Evolutionary conservation across 2,329 filamentous ascomycete genomes (phyloP).

Genomic region (Epicoccum nigrum): DNA sequence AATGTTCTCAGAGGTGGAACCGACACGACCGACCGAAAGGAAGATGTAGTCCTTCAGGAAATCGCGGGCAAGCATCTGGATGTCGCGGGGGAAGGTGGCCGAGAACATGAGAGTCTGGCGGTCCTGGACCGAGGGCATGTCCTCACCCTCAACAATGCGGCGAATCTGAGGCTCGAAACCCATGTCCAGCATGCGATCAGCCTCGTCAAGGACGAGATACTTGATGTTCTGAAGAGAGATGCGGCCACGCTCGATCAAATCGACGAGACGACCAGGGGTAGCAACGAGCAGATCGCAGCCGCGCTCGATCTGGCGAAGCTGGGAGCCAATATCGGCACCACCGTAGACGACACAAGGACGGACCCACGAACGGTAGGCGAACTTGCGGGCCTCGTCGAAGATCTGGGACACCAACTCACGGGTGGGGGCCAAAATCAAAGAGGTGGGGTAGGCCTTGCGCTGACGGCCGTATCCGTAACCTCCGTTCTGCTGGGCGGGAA

Average conservation of each 20-base stretch:
- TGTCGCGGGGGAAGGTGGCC: conserved; percentile 97
- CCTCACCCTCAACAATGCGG: conserved; percentile 96
- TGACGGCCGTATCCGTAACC: conserved; percentile 79
- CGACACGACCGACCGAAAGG: conserved; percentile 96
- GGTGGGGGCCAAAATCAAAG: conserved; percentile 92
- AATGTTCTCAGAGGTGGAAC: conserved; percentile 99
- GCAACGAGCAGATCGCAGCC: conserved; percentile 97
- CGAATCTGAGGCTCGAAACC: conserved; percentile 99
- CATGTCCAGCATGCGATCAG: conserved; percentile 99
- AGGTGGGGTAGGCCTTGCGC: conserved; percentile 97
- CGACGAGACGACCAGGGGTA: conserved; percentile 94
- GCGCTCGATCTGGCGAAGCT: conserved; percentile 97
- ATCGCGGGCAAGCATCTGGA: conserved; percentile 97
- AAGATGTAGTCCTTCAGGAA: conserved; percentile 99
- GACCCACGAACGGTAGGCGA: conserved; percentile 98
- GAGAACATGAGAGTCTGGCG: conserved; percentile 99
- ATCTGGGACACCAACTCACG: conserved; percentile 99
- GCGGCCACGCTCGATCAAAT: conserved; percentile 96
- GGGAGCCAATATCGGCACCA: conserved; percentile 97
- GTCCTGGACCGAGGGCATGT: conserved; percentile 83
- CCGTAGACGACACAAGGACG: conserved; percentile 98
- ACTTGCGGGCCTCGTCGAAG: conserved; percentile 96
- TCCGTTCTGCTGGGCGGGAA: conserved; percentile 67
- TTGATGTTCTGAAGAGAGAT: conserved; percentile 99
- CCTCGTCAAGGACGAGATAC: conserved; percentile 98